A percentile compares a stretch with the other conserved stretches of the same genome.
Evolutionary conservation across 1,284 basidiomycete genomes (phyloP).

Genomic region (Heterobasidion occidentale): DNA sequence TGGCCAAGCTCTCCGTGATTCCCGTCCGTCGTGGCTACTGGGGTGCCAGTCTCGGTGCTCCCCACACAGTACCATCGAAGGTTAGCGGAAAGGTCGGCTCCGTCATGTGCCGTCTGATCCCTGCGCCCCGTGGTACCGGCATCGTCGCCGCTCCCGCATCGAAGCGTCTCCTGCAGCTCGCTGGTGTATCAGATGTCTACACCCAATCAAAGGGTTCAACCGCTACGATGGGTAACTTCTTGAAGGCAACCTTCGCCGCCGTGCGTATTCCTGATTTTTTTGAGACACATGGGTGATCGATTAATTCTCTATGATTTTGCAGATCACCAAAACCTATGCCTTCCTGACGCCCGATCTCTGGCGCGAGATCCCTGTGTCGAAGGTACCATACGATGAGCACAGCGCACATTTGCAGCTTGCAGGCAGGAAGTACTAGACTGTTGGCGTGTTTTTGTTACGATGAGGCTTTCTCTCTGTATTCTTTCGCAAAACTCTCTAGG

Average conservation of each 20-base stretch:
- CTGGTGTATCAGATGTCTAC: constrained; percentile 94
- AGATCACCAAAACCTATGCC: constrained; percentile 96
- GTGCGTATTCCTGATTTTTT: constrained; percentile 36
- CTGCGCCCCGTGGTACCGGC: constrained; percentile 97
- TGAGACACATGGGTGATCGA: neutral
- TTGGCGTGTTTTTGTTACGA: neutral
- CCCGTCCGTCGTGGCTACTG: constrained; percentile 99
- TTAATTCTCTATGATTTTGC: constrained; percentile 3
- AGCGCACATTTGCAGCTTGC: constrained; percentile 83
- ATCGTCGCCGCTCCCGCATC: constrained; percentile 98
- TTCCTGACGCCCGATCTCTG: constrained; percentile 98
- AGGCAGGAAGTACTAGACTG: constrained; percentile 76
- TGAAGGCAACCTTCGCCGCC: constrained; percentile 97
- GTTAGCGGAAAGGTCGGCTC: constrained; percentile 98
- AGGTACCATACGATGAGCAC: constrained; percentile 91
- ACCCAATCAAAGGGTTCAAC: constrained; percentile 98
- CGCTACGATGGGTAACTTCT: constrained; percentile 99
- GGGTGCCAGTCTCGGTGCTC: constrained; percentile 97
- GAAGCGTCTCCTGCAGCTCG: constrained; percentile 95
- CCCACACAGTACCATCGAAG: constrained; percentile 98
- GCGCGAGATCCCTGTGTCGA: constrained; percentile 88
- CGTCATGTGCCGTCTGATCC: constrained; percentile 99
- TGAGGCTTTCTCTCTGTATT: neutral
- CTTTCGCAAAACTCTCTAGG: neutral
- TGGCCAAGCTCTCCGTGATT: constrained; percentile 92